Conservation (phyloP, 2,329 filamentous ascomycete genomes). For the Fusarium sp. region DNA sequence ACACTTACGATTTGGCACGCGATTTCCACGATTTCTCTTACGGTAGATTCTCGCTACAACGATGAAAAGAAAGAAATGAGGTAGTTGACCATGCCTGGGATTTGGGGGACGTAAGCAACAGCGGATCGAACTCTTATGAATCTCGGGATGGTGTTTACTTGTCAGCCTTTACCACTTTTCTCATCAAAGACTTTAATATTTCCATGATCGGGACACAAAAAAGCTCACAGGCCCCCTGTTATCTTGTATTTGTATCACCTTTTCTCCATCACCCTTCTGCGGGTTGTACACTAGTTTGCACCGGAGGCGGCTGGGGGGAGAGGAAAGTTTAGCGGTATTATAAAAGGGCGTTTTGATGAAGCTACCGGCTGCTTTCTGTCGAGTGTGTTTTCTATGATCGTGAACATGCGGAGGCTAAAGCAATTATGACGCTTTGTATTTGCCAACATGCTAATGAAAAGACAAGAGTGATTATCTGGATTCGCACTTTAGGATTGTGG, state of each 20-base stretch:
- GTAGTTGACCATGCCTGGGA: conserved; percentile 47
- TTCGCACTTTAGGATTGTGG: not conserved
- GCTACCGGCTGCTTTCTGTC: conserved; percentile 19
- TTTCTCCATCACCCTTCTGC: conserved; percentile 52
- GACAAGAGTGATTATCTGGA: not conserved
- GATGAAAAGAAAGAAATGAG: conserved; percentile 47
- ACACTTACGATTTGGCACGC: conserved; percentile 58
- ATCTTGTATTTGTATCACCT: conserved; percentile 54
- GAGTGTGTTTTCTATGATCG: conserved; percentile 15
- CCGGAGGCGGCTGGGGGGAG: conserved; percentile 49
- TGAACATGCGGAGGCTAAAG: not conserved
- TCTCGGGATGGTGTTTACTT: conserved; percentile 47
- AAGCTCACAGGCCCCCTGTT: conserved; percentile 47
- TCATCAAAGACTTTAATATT: conserved; percentile 51
- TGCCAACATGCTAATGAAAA: conserved; percentile 5
- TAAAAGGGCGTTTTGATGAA: conserved; percentile 51
- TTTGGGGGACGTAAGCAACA: conserved; percentile 46
- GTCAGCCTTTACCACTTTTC: conserved; percentile 48
- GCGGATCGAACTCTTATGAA: conserved; percentile 48
- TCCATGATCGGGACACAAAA: conserved; percentile 49
- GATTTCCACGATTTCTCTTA: conserved; percentile 58
- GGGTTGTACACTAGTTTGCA: conserved; percentile 56
- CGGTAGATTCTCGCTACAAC: conserved; percentile 53
- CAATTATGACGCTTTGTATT: not conserved
- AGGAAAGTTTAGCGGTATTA: conserved; percentile 54